Evolutionary conservation across 2,329 filamentous ascomycete genomes (phyloP).

Genomic region (Aspergillus tubingensis): DNA sequence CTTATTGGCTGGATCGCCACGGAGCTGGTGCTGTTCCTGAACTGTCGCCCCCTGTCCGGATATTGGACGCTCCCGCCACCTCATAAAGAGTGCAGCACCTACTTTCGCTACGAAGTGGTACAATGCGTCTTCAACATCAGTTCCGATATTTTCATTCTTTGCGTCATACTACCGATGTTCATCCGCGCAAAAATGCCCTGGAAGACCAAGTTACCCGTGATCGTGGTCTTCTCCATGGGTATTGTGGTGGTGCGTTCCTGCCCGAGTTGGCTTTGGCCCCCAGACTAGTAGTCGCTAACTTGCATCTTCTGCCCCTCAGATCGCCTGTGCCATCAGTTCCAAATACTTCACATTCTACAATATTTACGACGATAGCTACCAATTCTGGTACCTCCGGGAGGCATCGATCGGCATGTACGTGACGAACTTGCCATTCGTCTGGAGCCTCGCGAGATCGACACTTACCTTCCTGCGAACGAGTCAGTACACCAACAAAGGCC

Average conservation of each 20-base stretch:
- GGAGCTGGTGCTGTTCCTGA: slow-evolving; percentile 7
- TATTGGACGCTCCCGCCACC: slow-evolving; percentile 5
- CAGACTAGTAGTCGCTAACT: neutral
- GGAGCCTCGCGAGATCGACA: slow-evolving; percentile 4
- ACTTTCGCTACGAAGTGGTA: neutral
- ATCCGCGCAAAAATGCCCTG: slow-evolving; percentile 2
- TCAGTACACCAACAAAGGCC: neutral
- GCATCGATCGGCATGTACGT: slow-evolving; percentile 11
- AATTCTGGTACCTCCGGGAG: slow-evolving; percentile 7
- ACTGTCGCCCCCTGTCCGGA: slow-evolving; percentile 1
- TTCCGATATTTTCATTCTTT: slow-evolving; percentile 1
- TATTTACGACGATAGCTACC: slow-evolving; percentile 7
- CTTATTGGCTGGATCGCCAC: neutral
- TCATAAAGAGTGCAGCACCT: neutral
- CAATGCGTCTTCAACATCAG: slow-evolving; percentile 2
- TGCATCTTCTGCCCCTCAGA: neutral
- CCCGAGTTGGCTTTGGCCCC: neutral
- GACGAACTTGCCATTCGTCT: slow-evolving; percentile 5
- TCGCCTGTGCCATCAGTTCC: slow-evolving; percentile 3
- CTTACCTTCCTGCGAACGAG: slow-evolving; percentile 2
- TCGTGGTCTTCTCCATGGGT: slow-evolving; percentile 8
- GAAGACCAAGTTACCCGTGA: slow-evolving; percentile 6
- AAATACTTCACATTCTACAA: slow-evolving; percentile 3
- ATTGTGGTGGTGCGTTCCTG: slow-evolving; percentile 1
- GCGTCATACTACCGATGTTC: slow-evolving; percentile 2